Evolutionary conservation across 2,329 filamentous ascomycete species (phyloP).

Genomic region (Trichoderma harzianum): DNA sequence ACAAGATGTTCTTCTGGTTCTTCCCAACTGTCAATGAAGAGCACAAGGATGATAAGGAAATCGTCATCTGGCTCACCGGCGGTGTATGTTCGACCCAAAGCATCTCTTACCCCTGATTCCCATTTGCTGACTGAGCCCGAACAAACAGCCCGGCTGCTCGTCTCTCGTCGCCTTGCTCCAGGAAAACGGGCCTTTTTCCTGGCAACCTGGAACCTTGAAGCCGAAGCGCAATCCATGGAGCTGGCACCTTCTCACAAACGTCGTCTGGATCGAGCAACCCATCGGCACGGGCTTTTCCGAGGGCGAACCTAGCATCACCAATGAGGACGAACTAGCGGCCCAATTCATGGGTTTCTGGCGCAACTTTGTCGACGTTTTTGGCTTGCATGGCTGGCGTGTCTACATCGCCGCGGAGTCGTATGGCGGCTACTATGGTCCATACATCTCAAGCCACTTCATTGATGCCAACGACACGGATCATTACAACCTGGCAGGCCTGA

Average conservation of each 20-base stretch:
- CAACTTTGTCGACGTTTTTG: conserved; percentile 71
- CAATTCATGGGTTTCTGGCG: conserved; percentile 77
- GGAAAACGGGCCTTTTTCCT: conserved; percentile 72
- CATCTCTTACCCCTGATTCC: not conserved
- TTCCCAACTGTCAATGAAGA: conserved; percentile 52
- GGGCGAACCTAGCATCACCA: conserved; percentile 60
- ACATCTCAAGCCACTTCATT: conserved; percentile 70
- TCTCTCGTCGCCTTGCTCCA: conserved; percentile 68
- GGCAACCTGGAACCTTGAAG: conserved; percentile 65
- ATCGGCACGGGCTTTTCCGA: conserved; percentile 66
- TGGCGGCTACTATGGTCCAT: conserved; percentile 65
- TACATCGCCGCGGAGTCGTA: conserved; percentile 72
- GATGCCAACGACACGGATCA: conserved; percentile 61
- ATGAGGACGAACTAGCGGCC: conserved; percentile 64
- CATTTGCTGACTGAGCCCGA: not conserved
- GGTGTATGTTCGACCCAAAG: conserved; percentile 33
- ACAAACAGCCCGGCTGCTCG: conserved; percentile 47
- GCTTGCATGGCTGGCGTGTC: conserved; percentile 63
- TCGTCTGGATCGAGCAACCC: conserved; percentile 72
- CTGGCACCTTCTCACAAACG: conserved; percentile 50
- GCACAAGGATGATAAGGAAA: conserved; percentile 49
- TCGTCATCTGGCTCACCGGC: conserved; percentile 62
- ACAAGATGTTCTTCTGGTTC: conserved; percentile 64
- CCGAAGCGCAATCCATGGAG: conserved; percentile 65
- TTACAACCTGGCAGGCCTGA: conserved; percentile 64